phyloP scores from a whole-genome alignment of 1,284 basidiomycete species.

The Cutaneotrichosporon mucoides region DNA sequence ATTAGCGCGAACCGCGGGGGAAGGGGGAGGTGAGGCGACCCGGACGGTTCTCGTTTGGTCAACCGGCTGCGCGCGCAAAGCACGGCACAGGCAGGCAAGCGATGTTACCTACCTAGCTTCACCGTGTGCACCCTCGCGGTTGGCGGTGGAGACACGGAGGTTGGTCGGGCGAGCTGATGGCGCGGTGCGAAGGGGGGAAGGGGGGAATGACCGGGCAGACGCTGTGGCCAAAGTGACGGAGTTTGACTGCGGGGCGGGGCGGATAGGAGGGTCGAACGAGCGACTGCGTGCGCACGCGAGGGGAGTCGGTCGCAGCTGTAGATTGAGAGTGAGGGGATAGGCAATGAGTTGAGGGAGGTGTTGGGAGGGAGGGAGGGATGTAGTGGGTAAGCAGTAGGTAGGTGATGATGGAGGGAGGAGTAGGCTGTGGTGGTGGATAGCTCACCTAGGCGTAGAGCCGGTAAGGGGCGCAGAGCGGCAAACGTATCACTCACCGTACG shows the following conservation, averaged over 20 bases:
- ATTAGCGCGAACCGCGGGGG: not conserved
- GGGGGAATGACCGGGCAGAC: not conserved
- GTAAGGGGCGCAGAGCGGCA: too few relatives aligned
- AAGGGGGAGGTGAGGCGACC: too few relatives aligned
- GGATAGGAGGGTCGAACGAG: too few relatives aligned
- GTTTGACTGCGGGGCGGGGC: not conserved
- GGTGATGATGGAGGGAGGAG: not conserved
- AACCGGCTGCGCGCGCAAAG: too few relatives aligned
- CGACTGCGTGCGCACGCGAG: too few relatives aligned
- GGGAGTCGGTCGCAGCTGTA: not conserved
- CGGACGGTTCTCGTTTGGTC: too few relatives aligned
- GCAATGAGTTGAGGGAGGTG: too few relatives aligned
- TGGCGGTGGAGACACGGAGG: conserved; percentile 16
- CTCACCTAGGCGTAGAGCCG: too few relatives aligned
- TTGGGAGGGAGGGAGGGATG: too few relatives aligned
- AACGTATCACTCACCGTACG: too few relatives aligned
- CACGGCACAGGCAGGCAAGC: not conserved
- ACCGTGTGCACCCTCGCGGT: conserved; percentile 25
- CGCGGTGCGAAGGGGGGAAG: not conserved
- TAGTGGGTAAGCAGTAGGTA: too few relatives aligned
- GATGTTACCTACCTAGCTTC: conserved; percentile 18
- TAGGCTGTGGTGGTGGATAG: not conserved
- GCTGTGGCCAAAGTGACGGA: not conserved
- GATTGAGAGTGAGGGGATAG: too few relatives aligned
- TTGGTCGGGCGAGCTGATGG: conserved; percentile 3